phyloP scores from a whole-genome alignment of 805 yeast genomes.

The Myxozyma udenii region DNA sequence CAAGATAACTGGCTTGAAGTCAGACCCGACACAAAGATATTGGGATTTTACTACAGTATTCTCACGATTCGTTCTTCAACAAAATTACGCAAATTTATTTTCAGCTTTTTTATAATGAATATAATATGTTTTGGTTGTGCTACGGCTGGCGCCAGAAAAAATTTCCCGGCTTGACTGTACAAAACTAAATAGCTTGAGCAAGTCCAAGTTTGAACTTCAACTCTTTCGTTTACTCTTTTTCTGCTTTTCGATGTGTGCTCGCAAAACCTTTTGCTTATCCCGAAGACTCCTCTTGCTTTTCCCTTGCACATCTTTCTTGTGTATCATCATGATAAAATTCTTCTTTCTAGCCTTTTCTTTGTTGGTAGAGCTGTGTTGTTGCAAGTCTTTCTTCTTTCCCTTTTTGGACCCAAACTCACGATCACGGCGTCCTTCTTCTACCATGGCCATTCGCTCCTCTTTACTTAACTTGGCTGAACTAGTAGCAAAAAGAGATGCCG shows the following conservation, averaged over 20 bases:
- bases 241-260: constrained; percentile 85
- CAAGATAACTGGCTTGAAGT: no score
- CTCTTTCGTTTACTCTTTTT: constrained; percentile 52
- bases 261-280: constrained; percentile 81
- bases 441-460: constrained; percentile 85
- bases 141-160: no score
- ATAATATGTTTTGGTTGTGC: no score
- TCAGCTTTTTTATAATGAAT: no score
- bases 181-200: no score
- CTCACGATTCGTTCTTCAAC: no score
- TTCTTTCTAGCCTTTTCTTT: constrained; percentile 95
- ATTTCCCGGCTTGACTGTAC: no score
- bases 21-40: no score
- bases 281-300: constrained; percentile 85
- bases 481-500: constrained; percentile 70
- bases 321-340: constrained; percentile 99
- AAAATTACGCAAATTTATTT: no score
- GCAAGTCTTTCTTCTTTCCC: constrained; percentile 66
- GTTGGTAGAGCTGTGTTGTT: constrained; percentile 86
- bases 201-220: no score
- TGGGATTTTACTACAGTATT: no score
- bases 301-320: constrained; percentile 90
- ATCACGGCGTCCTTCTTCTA: constrained; percentile 88
- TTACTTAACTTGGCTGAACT: constrained; percentile 75
- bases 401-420: constrained; percentile 86